Evolutionary conservation across 2,329 filamentous ascomycete genomes (phyloP), one percentile per base, ranked within the genome.

Genomic region (Diplocarpon mali): DNA sequence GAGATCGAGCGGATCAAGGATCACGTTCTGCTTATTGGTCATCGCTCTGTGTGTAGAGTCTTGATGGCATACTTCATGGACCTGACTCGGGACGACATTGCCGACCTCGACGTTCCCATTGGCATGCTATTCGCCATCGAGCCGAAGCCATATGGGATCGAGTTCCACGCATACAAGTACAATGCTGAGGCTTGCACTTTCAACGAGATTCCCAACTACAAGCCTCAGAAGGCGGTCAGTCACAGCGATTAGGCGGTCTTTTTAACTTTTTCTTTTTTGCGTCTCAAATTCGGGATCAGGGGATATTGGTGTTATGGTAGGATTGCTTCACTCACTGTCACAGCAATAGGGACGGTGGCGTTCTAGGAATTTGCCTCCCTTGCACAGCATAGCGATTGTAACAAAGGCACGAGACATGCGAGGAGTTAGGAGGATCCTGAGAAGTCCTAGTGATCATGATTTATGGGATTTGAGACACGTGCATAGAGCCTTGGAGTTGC

Each of bases 1-100:
- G 92, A 98, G 68, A 82, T 95, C 49, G 92, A 98, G 70, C 83
- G 92, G 49, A 96, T 95, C 72, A 94, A 87, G 27, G 92, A 98
- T 59, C 90, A 96, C 64, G 81, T 94, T 43, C 71, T 96, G 49
- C 81, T 98, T 56, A 84, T 96, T 55, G 88, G 86, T 29, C 92
- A 96, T 64, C 85, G 92, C 28, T 93, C 87, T 3, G 83, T 96
- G 32, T 90, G 87, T 45, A 80, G 92, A 28, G 90, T 98, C 5
- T 70, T 98, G 48, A 81, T 98, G 65, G 89, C 90, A 1, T 98
- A 98, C 65, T 98, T 98, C 67, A 88, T 92, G 69, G 89, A 94
- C 47, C 71, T 96, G 42, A 88, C 85, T 40, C 75, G 89, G 30
- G 82, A 95, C 52, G 85, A 95, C 59, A 93, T 98, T 49, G 90